Evolutionary conservation across 306 rosid species (phyloP).

Genomic region (Neltuma alba): DNA sequence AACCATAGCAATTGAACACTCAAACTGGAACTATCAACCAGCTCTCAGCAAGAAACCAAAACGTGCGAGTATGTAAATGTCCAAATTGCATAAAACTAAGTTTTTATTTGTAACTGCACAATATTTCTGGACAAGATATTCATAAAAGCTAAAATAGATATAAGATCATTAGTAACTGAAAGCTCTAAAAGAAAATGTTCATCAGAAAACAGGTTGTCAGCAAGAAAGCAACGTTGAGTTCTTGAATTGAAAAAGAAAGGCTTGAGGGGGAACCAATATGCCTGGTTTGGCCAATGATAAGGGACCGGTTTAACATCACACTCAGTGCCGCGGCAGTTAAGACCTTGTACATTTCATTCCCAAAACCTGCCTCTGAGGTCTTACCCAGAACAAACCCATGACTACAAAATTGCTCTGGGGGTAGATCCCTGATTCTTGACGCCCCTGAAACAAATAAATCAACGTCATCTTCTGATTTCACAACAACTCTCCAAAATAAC

Average conservation of each 20-base stretch:
- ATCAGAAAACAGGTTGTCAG: constrained; percentile 8
- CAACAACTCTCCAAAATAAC: neutral
- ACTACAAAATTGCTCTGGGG: constrained; percentile 77
- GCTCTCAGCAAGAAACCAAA: neutral
- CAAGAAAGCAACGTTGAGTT: constrained; percentile 1
- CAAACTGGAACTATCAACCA: constrained; percentile 15
- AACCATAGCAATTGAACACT: neutral
- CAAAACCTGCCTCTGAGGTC: constrained; percentile 94
- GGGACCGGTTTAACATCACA: constrained; percentile 91
- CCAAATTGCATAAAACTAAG: neutral
- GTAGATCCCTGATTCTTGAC: constrained; percentile 64
- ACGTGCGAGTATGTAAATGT: neutral
- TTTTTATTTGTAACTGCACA: constrained; percentile 8
- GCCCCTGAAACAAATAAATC: constrained; percentile 68
- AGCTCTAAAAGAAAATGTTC: constrained; percentile 12
- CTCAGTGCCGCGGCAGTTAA: constrained; percentile 87
- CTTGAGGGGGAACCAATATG: constrained; percentile 96
- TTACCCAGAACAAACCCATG: constrained; percentile 94
- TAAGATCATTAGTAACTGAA: neutral
- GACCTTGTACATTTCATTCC: constrained; percentile 98
- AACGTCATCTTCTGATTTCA: constrained; percentile 30
- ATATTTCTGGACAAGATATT: constrained; percentile 1
- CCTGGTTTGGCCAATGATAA: constrained; percentile 99
- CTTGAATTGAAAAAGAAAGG: constrained; percentile 64
- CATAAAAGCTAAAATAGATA: neutral